phyloP scores from a whole-genome alignment of 2,329 filamentous ascomycete genomes.

The Seiridium unicorne region DNA sequence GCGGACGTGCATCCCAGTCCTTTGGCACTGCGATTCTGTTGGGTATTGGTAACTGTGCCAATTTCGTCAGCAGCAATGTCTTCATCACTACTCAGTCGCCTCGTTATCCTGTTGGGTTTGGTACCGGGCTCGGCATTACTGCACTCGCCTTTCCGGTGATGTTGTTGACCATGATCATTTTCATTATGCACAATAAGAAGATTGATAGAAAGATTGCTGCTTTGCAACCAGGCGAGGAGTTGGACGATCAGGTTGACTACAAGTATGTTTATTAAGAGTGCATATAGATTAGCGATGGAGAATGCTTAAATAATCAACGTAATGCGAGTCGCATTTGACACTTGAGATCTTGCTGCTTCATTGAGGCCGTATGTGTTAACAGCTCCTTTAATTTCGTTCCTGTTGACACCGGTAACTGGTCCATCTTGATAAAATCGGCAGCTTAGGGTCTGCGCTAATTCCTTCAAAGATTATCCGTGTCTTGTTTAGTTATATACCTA shows the following conservation, averaged over 20 bases:
- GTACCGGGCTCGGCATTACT: slow-evolving; percentile 1
- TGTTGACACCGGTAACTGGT: no score
- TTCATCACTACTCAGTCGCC: slow-evolving; percentile 5
- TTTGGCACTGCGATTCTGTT: slow-evolving; percentile 1
- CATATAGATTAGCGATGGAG: no score
- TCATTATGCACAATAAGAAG: slow-evolving; percentile 1
- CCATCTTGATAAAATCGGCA: no score
- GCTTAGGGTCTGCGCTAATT: no score
- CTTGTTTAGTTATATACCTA: no score
- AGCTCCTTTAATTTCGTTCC: no score
- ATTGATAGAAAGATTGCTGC: slow-evolving; percentile 1
- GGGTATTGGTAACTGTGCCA: slow-evolving; percentile 6
- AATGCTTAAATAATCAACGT: no score
- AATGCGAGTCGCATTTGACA: no score
- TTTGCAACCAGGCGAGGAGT: background rate
- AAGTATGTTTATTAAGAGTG: slow-evolving; percentile 1
- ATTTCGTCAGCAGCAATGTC: slow-evolving; percentile 7
- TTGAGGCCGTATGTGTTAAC: no score
- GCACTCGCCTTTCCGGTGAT: slow-evolving; percentile 2
- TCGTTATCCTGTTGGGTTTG: slow-evolving; percentile 2
- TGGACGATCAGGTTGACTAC: slow-evolving; percentile 5
- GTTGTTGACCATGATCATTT: slow-evolving; percentile 3
- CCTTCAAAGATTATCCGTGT: no score
- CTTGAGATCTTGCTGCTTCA: no score
- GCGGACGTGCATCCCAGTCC: slow-evolving; percentile 1